A percentile compares a stretch with the other conserved stretches of the same genome.
phyloP scores from a whole-genome alignment of 225 moss, liverwort and hornwort species.

The Polytrichum commune region DNA sequence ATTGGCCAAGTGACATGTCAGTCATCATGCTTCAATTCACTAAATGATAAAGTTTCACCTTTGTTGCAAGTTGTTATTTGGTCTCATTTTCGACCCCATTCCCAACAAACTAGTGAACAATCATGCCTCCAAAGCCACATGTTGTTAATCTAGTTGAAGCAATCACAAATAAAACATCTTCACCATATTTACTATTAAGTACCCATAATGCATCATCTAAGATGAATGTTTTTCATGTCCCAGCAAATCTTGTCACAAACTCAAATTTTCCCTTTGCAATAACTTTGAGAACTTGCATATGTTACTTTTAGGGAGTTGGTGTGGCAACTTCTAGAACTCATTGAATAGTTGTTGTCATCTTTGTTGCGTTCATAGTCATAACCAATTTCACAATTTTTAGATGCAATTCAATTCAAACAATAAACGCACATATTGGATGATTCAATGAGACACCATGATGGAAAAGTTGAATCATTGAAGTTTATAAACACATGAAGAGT shows the following conservation, averaged over 20 bases:
- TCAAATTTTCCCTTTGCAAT: constrained; percentile 66
- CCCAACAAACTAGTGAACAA: constrained; percentile 82
- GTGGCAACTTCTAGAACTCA: constrained; percentile 15
- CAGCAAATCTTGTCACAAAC: constrained; percentile 81
- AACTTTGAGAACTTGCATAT: constrained; percentile 65
- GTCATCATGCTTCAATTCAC: too few relatives aligned
- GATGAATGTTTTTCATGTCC: constrained; percentile 85
- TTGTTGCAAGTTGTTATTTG: constrained; percentile 52
- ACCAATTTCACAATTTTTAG: constrained; percentile 6
- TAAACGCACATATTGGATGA: background rate
- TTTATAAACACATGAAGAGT: background rate
- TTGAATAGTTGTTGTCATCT: constrained; percentile 12
- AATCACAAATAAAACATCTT: constrained; percentile 70
- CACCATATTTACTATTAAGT: constrained; percentile 51
- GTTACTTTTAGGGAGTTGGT: constrained; percentile 49
- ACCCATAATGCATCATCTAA: constrained; percentile 64
- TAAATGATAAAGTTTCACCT: constrained; percentile 27
- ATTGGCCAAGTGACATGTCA: too few relatives aligned
- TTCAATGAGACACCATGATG: background rate
- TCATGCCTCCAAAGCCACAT: constrained; percentile 77
- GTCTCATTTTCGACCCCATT: constrained; percentile 56
- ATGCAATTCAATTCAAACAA: background rate
- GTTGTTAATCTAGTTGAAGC: constrained; percentile 93
- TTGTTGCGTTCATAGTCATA: background rate
- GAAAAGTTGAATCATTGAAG: background rate